These are phyloP conservation scores for Paradendryphiella salina DNA, from an alignment of 2,329 filamentous ascomycete genomes.

Conservation along the genomic window DNA sequence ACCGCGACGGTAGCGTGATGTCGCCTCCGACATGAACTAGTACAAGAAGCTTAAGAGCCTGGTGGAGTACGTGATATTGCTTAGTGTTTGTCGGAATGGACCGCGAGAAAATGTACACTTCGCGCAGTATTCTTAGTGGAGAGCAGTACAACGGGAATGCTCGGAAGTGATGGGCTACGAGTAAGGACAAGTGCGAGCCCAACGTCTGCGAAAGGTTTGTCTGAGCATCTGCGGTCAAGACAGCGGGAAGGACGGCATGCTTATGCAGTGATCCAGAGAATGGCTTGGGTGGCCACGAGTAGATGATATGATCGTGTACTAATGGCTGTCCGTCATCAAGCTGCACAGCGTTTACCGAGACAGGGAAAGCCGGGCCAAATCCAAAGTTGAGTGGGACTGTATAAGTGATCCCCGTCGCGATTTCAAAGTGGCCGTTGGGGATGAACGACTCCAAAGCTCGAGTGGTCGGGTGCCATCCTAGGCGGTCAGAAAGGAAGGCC, in stretches of 20 bases:
- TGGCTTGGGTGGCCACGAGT: slow-evolving; percentile 41
- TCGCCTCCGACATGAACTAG: slow-evolving; percentile 47
- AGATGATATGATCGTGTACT: slow-evolving; percentile 44
- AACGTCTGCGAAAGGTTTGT: slow-evolving; percentile 27
- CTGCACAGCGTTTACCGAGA: slow-evolving; percentile 34
- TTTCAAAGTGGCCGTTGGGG: slow-evolving; percentile 19
- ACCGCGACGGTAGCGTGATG: slow-evolving; percentile 34
- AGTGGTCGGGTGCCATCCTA: slow-evolving; percentile 44
- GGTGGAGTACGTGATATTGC: slow-evolving; percentile 32
- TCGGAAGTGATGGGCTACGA: slow-evolving; percentile 42
- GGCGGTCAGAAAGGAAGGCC: slow-evolving; percentile 38
- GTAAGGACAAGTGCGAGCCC: slow-evolving; percentile 37
- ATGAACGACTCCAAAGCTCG: slow-evolving; percentile 35
- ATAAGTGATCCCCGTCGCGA: slow-evolving; percentile 25
- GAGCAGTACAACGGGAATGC: slow-evolving; percentile 44
- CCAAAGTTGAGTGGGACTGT: slow-evolving; percentile 41
- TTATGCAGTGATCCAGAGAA: slow-evolving; percentile 19
- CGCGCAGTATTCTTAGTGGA: slow-evolving; percentile 37
- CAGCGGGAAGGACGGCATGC: slow-evolving; percentile 43
- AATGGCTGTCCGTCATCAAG: slow-evolving; percentile 23
- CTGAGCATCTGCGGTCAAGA: slow-evolving; percentile 30
- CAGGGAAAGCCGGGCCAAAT: slow-evolving; percentile 36
- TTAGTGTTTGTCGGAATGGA: slow-evolving; percentile 21
- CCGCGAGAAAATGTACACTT: slow-evolving; percentile 42
- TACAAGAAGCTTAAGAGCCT: slow-evolving; percentile 46